Evolutionary conservation across 306 rosid genomes (phyloP), one percentile per base, ranked within the genome.

Genomic region (Citrullus mucosospermus): DNA sequence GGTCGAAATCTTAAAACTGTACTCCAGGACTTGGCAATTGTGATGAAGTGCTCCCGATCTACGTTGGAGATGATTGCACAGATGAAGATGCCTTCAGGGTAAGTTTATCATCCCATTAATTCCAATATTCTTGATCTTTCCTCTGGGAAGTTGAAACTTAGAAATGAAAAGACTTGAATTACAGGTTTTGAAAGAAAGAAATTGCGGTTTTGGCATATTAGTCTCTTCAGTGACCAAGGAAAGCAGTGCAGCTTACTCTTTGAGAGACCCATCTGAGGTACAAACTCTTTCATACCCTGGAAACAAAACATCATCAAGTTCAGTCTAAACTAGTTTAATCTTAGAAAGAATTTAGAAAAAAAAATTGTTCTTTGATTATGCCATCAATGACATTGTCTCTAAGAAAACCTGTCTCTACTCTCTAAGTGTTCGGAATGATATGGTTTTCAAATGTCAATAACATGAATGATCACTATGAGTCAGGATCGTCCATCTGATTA

Each of bases 1-100:
- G 14, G 69, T 58, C 78, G 86, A 86, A 87, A 11, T 77, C 70
- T 50, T n/a, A 84, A 67, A 67, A 67, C 22, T 81, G 78, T 63
- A 15, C 70, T 81, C 72, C 57, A 96, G 99, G 96, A 63, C 88
- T 96, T 46, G 79, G 81, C 76, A 75, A 88, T 59, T 87, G 91
- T 18, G 96, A 90, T 22, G 98, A 96, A 46, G 98, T 96, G 81
- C 96, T 96, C 55, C 98, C 99, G 0, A 91, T 96, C 54, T 96
- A 96, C 69, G 86, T 96, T 18, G 99, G 99, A 65, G 99, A 96
- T 56, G 99, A 96, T 79, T 91, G 91, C 12, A 91, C 99, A 0
- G 99, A 96, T 43, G 99, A 96, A 89, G 99, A 96, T 65, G 98
- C 98, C 58, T 96, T 96, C 68, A 90, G 93, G 92, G 99, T 94